A percentile compares a stretch with the other conserved stretches of the same genome.
Evolutionary conservation across 106 monocot species (phyloP).

Genomic region (Dendrobium chrysotoxum): DNA sequence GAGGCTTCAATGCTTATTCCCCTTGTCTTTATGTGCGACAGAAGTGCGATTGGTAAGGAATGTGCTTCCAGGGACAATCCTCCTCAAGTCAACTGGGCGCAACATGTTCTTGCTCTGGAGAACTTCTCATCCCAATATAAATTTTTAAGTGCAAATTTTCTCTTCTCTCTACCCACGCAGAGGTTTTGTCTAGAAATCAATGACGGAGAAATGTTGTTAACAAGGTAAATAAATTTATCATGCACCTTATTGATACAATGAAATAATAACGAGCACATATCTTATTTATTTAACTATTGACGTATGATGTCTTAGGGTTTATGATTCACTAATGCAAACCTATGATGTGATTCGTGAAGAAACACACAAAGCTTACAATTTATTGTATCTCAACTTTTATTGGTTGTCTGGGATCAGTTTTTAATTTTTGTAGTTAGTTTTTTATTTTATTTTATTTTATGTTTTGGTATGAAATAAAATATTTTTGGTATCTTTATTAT

Average conservation of each 20-base stretch:
- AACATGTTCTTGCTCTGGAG: constrained; percentile 42
- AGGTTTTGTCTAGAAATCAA: constrained; percentile 31
- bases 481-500: no score
- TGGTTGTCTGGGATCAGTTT: no score
- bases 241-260: neutral
- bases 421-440: no score
- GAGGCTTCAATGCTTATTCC: neutral
- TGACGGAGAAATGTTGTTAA: constrained; percentile 25
- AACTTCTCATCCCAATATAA: constrained; percentile 49
- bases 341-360: neutral
- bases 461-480: no score
- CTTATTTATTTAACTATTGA: neutral
- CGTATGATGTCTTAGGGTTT: neutral
- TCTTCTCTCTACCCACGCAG: constrained; percentile 62
- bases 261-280: neutral
- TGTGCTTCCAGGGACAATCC: constrained; percentile 15
- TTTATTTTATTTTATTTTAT: no score
- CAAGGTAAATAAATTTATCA: constrained; percentile 27
- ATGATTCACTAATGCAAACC: neutral
- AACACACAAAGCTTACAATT: neutral
- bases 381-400: neutral
- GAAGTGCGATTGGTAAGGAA: neutral
- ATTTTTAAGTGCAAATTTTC: constrained; percentile 60
- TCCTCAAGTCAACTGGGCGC: constrained; percentile 64
- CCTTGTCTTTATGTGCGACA: neutral